Evolutionary conservation across 106 monocot genomes (phyloP), one percentile per base, ranked within the genome.

Genomic region (Dioscorea zingiberensis): DNA sequence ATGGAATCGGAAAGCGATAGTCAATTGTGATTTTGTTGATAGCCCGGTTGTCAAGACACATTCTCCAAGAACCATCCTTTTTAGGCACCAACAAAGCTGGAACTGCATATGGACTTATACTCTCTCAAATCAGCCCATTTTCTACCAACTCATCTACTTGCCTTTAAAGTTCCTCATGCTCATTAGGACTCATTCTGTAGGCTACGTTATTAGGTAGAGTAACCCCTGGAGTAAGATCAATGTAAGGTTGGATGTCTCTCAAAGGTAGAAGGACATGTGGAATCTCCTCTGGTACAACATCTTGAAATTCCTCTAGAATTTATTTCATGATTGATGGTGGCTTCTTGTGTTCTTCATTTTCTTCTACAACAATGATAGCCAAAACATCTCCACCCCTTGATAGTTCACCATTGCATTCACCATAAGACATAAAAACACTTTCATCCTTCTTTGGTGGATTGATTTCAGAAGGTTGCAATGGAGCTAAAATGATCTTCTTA

Each of bases 231-330:
- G 48, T 21, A 51, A 53, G 13, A 14, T 49, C 49, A 49, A 49
- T 49, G 23, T 48, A 65, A 65, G 48, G 25, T 65, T 65, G 27
- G 17, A 65, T 65, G 27, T 51, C 27, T 18, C 49, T 27, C 51
- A 51, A 49, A 5, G 65, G 65, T 27, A 24, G 18, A 18, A 51
- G 51, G 25, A 47, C 28, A 24, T 27, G 5, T 51, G 51, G 49
- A 48, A 65, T 65, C 25, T 65, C 26, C 8, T 65, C 7, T 17
- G 51, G 25, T 15, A 53, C 11, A 15, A 65, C 22, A 49, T 65
- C 26, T 13, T 48, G 13, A 49, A 49, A 49, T 9, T 49, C 49
- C 10, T 49, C 4, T 2, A 49, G 49, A 49, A 49, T 2, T 25
- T 24, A 15, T 18, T 49, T 25, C 21, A 48, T 23, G 9, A 64